These are phyloP conservation scores for Neurospora sp. DNA, from an alignment of 495 filamentous ascomycete species.

Conservation along the genomic window DNA sequence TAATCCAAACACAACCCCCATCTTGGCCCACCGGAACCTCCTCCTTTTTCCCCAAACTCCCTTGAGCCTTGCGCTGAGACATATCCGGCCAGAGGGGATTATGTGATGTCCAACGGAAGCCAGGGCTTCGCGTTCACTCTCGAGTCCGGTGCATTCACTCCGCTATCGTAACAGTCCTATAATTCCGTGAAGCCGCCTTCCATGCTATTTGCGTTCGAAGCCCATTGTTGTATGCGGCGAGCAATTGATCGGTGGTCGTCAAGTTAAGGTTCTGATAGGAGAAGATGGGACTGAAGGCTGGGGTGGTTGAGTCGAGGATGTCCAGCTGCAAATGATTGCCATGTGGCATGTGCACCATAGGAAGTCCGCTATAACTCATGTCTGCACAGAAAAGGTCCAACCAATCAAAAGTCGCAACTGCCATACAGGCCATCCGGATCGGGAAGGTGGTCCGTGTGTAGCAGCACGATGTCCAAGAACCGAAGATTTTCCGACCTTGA, in stretches of 20 bases:
- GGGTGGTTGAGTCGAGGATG: not conserved
- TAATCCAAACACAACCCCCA: not conserved
- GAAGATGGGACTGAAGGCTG: not conserved
- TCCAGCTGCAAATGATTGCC: not conserved
- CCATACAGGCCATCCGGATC: not conserved
- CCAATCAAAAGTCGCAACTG: not conserved
- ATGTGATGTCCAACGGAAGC: too few species aligned
- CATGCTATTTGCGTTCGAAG: not conserved
- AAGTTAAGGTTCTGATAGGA: not conserved
- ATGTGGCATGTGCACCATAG: not conserved
- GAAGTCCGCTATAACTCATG: not conserved
- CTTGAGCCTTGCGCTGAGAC: not conserved
- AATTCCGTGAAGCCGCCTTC: too few species aligned
- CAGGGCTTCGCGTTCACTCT: too few species aligned
- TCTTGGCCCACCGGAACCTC: not conserved
- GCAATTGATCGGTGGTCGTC: not conserved
- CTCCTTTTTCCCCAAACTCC: not conserved
- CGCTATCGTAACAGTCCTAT: too few species aligned
- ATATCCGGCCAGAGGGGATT: too few species aligned
- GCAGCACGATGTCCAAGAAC: not conserved
- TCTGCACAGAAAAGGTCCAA: not conserved
- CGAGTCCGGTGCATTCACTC: too few species aligned
- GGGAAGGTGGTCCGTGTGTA: not conserved
- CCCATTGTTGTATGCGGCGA: not conserved
- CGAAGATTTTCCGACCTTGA: not conserved